phyloP scores from a whole-genome alignment of 345 rosid species.

The Cardamine chenopodiifolia region DNA sequence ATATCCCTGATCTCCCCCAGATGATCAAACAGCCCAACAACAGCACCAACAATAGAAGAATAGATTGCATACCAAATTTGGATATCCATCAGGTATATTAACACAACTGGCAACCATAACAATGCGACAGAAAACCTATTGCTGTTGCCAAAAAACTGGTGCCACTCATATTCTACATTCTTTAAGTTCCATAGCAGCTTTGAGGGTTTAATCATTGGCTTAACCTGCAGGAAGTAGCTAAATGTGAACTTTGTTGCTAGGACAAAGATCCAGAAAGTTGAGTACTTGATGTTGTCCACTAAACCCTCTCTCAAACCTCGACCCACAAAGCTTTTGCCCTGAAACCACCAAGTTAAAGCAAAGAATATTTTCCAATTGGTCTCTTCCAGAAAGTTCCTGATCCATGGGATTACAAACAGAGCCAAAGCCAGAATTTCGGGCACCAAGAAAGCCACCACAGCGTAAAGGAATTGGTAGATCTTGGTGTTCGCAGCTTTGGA shows the following conservation, averaged over 20 bases:
- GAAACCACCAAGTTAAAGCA: conserved; percentile 79
- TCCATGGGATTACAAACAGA: conserved; percentile 82
- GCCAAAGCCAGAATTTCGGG: conserved; percentile 85
- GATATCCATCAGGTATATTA: conserved; percentile 86
- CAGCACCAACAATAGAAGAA: conserved; percentile 86
- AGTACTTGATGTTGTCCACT: conserved; percentile 74
- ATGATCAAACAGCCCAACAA: conserved; percentile 83
- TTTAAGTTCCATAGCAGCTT: conserved; percentile 51
- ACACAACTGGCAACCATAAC: conserved; percentile 83
- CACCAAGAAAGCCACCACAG: conserved; percentile 58
- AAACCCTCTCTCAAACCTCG: conserved; percentile 88
- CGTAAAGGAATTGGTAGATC: conserved; percentile 64
- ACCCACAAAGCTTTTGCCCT: conserved; percentile 74
- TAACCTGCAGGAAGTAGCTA: conserved; percentile 87
- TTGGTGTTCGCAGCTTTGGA: conserved; percentile 48
- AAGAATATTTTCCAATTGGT: conserved; percentile 82
- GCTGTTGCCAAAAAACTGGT: conserved; percentile 56
- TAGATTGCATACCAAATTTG: conserved; percentile 94
- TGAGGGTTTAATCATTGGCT: conserved; percentile 79
- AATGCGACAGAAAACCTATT: conserved; percentile 74
- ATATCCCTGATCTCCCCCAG: conserved; percentile 96
- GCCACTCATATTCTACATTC: conserved; percentile 67
- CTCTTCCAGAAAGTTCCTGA: conserved; percentile 87
- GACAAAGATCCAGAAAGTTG: conserved; percentile 77
- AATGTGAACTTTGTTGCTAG: conserved; percentile 77